Percentiles rank a stretch among this genome's conserved stretches.
These are phyloP conservation scores for Psophocarpus tetragonolobus DNA, from an alignment of 306 rosid species.

Conservation along the genomic window DNA sequence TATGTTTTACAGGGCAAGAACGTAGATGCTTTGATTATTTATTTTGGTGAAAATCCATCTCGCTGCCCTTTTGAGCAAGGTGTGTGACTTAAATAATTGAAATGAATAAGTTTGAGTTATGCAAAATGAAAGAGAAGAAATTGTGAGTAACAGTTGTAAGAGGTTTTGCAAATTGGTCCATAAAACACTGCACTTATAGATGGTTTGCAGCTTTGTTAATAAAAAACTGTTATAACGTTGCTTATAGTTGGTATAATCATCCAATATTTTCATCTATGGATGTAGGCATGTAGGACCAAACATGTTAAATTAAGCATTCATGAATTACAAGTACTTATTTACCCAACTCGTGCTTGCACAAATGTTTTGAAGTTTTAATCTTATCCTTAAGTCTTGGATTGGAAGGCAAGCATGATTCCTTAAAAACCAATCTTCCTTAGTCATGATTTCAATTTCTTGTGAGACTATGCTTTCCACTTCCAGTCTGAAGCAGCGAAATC, in stretches of 20 bases:
- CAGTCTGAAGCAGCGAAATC: not conserved
- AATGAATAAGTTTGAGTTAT: not conserved
- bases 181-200: not conserved
- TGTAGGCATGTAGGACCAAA: not conserved
- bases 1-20: conserved; percentile 68
- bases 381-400: not conserved
- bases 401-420: not conserved
- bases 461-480: not conserved
- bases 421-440: not conserved
- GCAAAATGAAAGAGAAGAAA: not conserved
- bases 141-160: not conserved
- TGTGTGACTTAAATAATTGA: conserved; percentile 19
- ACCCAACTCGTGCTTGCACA: not conserved
- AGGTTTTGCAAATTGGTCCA: not conserved
- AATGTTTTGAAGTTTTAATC: conserved; percentile 5
- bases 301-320: not conserved
- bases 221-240: not conserved
- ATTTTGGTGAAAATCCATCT: conserved; percentile 91
- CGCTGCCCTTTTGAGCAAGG: conserved; percentile 94
- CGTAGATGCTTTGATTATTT: conserved; percentile 78
- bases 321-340: not conserved
- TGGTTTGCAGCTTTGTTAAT: not conserved
- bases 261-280: not conserved
- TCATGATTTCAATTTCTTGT: not conserved
- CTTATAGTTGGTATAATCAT: not conserved